Evolutionary conservation across 495 filamentous ascomycete species (phyloP).

Genomic region (Podospora fimiseda): DNA sequence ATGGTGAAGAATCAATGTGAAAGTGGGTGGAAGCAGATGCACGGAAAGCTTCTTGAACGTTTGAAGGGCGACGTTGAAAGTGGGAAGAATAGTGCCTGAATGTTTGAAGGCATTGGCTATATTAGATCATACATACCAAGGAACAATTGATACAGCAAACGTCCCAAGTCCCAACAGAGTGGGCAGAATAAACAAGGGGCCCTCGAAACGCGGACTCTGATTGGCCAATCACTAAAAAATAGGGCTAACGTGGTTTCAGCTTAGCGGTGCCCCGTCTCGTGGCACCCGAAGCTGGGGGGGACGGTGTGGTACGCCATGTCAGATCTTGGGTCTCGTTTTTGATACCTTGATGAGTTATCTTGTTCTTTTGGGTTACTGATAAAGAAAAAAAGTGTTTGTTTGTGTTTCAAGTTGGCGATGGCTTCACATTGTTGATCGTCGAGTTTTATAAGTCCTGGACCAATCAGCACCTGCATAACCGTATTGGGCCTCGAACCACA

Average conservation of each 20-base stretch:
- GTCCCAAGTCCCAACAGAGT: no score
- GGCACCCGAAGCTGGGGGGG: background rate
- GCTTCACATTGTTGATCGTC: background rate
- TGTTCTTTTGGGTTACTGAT: background rate
- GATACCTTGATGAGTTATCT: background rate
- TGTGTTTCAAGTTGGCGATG: background rate
- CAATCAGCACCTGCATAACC: background rate
- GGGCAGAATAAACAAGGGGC: no score
- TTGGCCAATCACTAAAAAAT: conserved; percentile 5
- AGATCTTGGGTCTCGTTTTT: background rate
- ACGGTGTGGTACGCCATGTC: background rate
- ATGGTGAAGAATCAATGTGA: conserved; percentile 40
- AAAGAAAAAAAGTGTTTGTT: no score
- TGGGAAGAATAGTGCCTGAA: background rate
- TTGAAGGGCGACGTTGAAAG: conserved; percentile 20
- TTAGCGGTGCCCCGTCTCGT: background rate
- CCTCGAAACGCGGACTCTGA: background rate
- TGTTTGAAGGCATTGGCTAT: no score
- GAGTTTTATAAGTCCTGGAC: background rate
- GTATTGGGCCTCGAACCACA: background rate
- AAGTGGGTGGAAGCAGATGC: conserved; percentile 35
- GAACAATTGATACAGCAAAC: no score
- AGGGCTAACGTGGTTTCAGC: conserved; percentile 7
- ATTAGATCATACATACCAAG: no score
- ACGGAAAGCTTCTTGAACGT: conserved; percentile 33